Conservation (phyloP, 176 grass and related monocot species). For the Carex kokanica region DNA sequence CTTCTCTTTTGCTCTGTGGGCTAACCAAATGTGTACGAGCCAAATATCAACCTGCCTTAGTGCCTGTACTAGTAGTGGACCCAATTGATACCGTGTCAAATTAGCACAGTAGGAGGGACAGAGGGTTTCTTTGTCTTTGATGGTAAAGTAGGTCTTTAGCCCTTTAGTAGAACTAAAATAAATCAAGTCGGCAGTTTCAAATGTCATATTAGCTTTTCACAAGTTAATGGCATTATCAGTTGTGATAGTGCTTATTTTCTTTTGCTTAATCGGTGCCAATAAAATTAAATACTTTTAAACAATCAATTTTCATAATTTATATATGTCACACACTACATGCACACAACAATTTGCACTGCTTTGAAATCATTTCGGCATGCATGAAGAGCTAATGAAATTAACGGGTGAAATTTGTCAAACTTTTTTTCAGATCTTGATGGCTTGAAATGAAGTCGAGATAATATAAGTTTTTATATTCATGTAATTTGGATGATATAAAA, state of each 20-base stretch:
- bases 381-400: not conserved
- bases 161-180: not conserved
- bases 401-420: not conserved
- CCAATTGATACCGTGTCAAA: not conserved
- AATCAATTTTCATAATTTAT: not conserved
- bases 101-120: not conserved
- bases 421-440: not conserved
- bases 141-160: not conserved
- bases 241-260: not conserved
- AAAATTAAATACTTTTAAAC: not conserved
- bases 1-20: not conserved
- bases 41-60: slow-evolving; percentile 26
- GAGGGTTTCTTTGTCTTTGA: not conserved
- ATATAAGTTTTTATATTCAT: not conserved
- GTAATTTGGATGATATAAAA: not conserved
- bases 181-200: not conserved
- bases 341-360: not conserved
- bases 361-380: not conserved
- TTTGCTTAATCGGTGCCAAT: not conserved
- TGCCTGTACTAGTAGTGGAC: slow-evolving; percentile 2
- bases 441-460: not conserved
- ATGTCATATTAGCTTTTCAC: not conserved
- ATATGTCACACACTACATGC: not conserved
- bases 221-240: not conserved
- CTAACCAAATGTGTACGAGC: not conserved